Conservation (phyloP, 306 rosid genomes). For the Citrullus colocynthis region DNA sequence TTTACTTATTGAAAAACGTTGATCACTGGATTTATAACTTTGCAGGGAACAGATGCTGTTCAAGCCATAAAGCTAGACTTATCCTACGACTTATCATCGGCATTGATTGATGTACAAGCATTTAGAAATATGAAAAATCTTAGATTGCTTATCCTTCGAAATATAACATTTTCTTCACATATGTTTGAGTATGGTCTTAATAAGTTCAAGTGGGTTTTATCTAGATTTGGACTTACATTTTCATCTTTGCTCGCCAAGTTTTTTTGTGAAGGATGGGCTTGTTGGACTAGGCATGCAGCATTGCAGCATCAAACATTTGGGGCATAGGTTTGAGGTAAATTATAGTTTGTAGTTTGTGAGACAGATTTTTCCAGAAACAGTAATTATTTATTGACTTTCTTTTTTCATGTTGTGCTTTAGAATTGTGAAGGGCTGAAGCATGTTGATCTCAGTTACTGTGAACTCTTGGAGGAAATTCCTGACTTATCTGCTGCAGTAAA, state of each 20-base stretch:
- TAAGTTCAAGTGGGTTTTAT: neutral
- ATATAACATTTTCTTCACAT: neutral
- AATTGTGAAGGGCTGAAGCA: neutral
- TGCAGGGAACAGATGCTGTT: neutral
- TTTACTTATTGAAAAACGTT: neutral
- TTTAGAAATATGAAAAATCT: neutral
- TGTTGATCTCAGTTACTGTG: neutral
- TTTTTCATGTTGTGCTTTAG: neutral
- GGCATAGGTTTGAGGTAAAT: neutral
- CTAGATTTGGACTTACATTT: too few relatives aligned
- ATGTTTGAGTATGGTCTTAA: neutral
- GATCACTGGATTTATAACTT: neutral
- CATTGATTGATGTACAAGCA: neutral
- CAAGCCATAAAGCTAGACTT: neutral
- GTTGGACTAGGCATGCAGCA: neutral
- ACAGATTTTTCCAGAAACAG: neutral
- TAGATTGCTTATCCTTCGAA: neutral
- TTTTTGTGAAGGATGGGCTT: neutral
- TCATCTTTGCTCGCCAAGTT: neutral
- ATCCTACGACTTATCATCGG: neutral
- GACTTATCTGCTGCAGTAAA: neutral
- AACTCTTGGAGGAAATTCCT: neutral
- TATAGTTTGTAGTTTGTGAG: neutral
- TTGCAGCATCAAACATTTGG: neutral
- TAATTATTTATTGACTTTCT: neutral